These are phyloP conservation scores for Malassezia pachydermatis DNA, from an alignment of 1,284 basidiomycete genomes.

Conservation along the genomic window DNA sequence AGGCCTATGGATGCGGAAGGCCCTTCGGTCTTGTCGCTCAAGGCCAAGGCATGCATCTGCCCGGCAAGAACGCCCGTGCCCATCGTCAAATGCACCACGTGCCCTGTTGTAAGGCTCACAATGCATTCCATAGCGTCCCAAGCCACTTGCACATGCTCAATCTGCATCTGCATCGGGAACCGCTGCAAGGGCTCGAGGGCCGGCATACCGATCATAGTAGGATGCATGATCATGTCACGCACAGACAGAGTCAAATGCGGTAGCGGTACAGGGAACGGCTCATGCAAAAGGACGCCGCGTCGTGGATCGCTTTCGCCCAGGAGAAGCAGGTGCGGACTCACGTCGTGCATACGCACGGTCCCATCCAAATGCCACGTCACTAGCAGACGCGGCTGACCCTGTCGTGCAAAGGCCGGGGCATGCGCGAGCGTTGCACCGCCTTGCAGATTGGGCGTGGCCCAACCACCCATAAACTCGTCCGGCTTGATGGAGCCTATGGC, in stretches of 20 bases:
- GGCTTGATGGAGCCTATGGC: constrained; percentile 4
- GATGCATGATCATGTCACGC: constrained; percentile 20
- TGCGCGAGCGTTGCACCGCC: constrained; percentile 9
- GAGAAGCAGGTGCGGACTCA: constrained; percentile 37
- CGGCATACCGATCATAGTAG: constrained; percentile 23
- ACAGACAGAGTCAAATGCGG: constrained; percentile 34
- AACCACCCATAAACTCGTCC: constrained; percentile 10
- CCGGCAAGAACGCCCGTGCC: background rate
- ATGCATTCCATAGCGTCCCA: constrained; percentile 33
- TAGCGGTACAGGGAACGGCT: constrained; percentile 33
- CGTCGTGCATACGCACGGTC: constrained; percentile 37
- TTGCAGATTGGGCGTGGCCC: constrained; percentile 4
- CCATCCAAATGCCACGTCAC: constrained; percentile 45
- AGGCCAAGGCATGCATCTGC: background rate
- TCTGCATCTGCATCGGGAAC: constrained; percentile 17
- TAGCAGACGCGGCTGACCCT: constrained; percentile 23
- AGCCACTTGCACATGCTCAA: constrained; percentile 25
- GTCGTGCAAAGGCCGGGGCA: constrained; percentile 10
- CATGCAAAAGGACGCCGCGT: constrained; percentile 19
- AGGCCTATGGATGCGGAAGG: no score
- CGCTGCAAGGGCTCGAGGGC: constrained; percentile 21
- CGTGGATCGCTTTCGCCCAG: constrained; percentile 23
- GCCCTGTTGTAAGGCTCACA: constrained; percentile 28
- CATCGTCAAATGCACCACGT: constrained; percentile 23
- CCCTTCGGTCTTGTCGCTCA: no score